phyloP scores from a whole-genome alignment of 257 asterid genomes.

The Solanum habrochaites region DNA sequence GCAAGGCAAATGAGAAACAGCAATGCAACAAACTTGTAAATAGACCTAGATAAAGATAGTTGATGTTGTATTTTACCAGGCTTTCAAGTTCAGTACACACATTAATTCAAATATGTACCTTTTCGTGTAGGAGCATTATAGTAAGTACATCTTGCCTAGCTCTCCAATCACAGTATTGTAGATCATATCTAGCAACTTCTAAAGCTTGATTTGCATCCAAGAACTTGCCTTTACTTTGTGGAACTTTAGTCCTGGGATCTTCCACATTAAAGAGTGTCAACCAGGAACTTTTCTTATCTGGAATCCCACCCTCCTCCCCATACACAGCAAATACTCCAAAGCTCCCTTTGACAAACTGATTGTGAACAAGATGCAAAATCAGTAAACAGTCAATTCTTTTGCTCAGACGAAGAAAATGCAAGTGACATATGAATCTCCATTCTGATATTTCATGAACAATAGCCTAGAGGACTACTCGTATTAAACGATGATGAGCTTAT shows the following conservation, averaged over 20 bases:
- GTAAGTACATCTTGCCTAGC: slow-evolving; percentile 90
- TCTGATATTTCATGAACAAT: neutral
- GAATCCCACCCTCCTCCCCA: slow-evolving; percentile 54
- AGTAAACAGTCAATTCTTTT: neutral
- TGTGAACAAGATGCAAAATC: neutral
- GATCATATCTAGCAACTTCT: slow-evolving; percentile 76
- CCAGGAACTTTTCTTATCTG: slow-evolving; percentile 59
- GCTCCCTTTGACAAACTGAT: slow-evolving; percentile 58
- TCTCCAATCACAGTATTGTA: slow-evolving; percentile 93
- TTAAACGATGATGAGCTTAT: neutral
- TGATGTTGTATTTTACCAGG: neutral
- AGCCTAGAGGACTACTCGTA: neutral
- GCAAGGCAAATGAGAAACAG: neutral
- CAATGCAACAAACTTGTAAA: neutral
- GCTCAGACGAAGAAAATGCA: neutral
- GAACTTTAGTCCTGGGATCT: slow-evolving; percentile 79
- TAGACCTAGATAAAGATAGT: neutral
- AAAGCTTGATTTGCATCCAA: slow-evolving; percentile 66
- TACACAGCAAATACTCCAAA: slow-evolving; percentile 63
- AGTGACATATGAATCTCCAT: neutral
- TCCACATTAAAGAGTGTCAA: slow-evolving; percentile 67
- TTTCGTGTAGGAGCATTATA: slow-evolving; percentile 92
- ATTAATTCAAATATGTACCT: slow-evolving; percentile 29
- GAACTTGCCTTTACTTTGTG: slow-evolving; percentile 66
- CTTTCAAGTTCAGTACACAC: neutral